Base-by-base conservation (phyloP, 2,329 filamentous ascomycete species). In the Tothia fuscella region DNA sequence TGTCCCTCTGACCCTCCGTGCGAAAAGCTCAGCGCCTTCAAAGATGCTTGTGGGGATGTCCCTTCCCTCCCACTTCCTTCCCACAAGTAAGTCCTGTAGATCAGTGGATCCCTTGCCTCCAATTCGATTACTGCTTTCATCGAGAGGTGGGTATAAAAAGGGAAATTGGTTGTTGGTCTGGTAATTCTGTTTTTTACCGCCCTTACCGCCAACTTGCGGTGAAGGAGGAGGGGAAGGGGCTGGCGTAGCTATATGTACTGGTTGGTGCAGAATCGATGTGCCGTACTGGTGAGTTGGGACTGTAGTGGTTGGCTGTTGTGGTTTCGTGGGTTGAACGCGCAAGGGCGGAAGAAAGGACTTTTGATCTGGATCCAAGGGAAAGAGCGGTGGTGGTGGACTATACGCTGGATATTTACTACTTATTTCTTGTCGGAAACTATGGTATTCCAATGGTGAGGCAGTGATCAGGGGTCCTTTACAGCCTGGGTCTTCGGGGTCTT, bases 111-210 rank as follows among this genome's bases (percentile, higher is more conserved):
- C 88, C 56, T 93, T 95, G 1, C 89, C 89, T 38, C 91, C 89
- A 28, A 89, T 79, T 51, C 81, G 83, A 56, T 93, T 94, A 61
- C 87, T 94, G 19, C 78, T 80, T 47, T 80, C 80, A 60, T 95
- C 89, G 14, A 95, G 67, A 1, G 91, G 91, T 2, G 91, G 91
- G 51, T 98, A 98, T 65, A 98, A 78, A 56, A 98, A 96, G 0
- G 91, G 91, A 49, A 98, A 96, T 56, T 95, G 91, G 53, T 98
- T 91, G 55, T 98, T 98, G 0, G 91, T 98, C 59, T 98, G 91
- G 54, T 98, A 98, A 51, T 96, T 98, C 55, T 98, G 91, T 57
- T 98, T 98, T 68, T 98, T 98, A 1, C 82, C 88, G 40, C 83
- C 85, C 59, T 96, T 98, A n/a, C n/a, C n/a, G 0, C 87, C 87